Evolutionary conservation across 2,329 filamentous ascomycete species (phyloP).

Genomic region (Alternaria sp.): DNA sequence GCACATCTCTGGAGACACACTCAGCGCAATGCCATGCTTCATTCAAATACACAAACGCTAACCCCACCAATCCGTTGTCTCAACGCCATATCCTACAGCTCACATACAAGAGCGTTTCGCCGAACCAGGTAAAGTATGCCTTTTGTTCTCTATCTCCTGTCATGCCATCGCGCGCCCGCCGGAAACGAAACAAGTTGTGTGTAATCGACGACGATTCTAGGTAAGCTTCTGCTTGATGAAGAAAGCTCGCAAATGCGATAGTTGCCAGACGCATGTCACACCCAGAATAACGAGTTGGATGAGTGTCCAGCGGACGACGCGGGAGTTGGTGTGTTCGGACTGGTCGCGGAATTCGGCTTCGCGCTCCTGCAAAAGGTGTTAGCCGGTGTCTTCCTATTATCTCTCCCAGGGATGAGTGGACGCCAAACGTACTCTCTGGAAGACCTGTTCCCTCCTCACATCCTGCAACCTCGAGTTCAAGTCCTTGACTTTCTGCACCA

Average conservation of each 20-base stretch:
- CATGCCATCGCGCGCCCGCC: not conserved
- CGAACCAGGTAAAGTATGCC: slow-evolving; percentile 9
- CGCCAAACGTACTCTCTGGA: slow-evolving; percentile 74
- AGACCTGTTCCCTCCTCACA: slow-evolving; percentile 92
- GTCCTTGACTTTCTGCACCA: slow-evolving; percentile 87
- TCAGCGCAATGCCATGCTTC: slow-evolving; percentile 1
- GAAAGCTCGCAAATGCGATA: slow-evolving; percentile 93
- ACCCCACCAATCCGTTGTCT: slow-evolving; percentile 10
- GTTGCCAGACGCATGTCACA: slow-evolving; percentile 92
- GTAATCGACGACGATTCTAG: slow-evolving; percentile 53
- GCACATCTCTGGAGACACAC: not conserved
- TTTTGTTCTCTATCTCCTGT: slow-evolving; percentile 12
- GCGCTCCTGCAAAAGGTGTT: slow-evolving; percentile 70
- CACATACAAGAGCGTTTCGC: slow-evolving; percentile 16
- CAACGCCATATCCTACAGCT: slow-evolving; percentile 32
- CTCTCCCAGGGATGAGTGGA: not conserved
- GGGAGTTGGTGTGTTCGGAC: slow-evolving; percentile 88
- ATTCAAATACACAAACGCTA: slow-evolving; percentile 14
- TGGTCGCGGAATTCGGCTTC: slow-evolving; percentile 98
- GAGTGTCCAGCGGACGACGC: slow-evolving; percentile 92
- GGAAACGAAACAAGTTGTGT: not conserved
- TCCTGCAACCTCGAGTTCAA: slow-evolving; percentile 86
- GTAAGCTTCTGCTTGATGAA: slow-evolving; percentile 99
- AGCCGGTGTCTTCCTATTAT: slow-evolving; percentile 2
- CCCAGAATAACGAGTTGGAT: slow-evolving; percentile 86